A percentile compares a stretch with the other conserved stretches of the same genome.
phyloP scores from a whole-genome alignment of 148 eudicot genomes.

The Camellia japonica region DNA sequence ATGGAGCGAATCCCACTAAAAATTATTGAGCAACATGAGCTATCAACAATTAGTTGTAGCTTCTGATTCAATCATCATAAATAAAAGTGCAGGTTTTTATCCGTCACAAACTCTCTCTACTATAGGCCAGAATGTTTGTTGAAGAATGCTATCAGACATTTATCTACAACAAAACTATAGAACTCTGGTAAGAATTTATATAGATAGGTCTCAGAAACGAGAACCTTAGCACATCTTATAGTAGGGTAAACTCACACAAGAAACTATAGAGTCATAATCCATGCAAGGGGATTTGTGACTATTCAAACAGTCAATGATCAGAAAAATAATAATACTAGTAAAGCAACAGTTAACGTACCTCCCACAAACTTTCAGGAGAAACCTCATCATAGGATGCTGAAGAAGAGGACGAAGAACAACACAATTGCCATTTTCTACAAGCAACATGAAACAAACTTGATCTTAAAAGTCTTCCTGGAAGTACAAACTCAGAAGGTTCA shows the following conservation, averaged over 20 bases:
- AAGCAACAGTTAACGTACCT: conserved; percentile 43
- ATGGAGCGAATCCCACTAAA: neutral
- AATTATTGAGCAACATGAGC: neutral
- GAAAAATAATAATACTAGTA: neutral
- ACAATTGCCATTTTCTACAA: conserved; percentile 47
- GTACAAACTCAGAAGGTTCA: conserved; percentile 39
- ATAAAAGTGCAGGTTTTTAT: neutral
- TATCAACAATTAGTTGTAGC: neutral
- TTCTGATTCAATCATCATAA: neutral
- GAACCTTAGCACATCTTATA: neutral
- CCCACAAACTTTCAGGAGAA: conserved; percentile 84
- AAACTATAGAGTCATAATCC: neutral
- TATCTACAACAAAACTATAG: neutral
- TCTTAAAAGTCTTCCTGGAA: conserved; percentile 28
- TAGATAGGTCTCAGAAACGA: neutral
- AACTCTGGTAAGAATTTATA: neutral
- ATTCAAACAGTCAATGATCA: neutral
- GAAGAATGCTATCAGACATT: neutral
- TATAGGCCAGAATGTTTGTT: neutral
- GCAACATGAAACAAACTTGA: conserved; percentile 27
- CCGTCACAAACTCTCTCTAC: neutral
- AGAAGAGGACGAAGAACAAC: conserved; percentile 49
- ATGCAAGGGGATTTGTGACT: conserved; percentile 3
- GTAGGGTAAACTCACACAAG: neutral
- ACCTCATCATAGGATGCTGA: conserved; percentile 44